These are phyloP conservation scores for Ophiostoma sp. DNA, from an alignment of 2,329 filamentous ascomycete species.

Conservation along the genomic window DNA sequence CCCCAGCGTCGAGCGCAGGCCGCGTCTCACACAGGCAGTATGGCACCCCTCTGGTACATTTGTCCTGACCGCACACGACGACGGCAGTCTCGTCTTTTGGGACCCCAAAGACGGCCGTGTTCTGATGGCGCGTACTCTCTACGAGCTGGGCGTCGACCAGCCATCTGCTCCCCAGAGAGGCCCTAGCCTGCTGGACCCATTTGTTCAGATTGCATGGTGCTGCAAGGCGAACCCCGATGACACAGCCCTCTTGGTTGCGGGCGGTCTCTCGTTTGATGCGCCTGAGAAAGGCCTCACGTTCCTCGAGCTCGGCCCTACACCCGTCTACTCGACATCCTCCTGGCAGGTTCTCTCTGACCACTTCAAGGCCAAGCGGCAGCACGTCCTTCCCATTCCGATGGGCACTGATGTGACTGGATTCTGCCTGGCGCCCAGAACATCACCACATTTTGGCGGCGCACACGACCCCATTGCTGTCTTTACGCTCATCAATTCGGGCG, in stretches of 20 bases:
- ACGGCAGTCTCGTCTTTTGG: constrained; percentile 90
- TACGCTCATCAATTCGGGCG: constrained; percentile 74
- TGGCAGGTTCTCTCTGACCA: constrained; percentile 79
- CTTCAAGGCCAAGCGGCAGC: constrained; percentile 75
- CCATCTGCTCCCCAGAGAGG: constrained; percentile 46
- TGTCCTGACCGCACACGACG: constrained; percentile 78
- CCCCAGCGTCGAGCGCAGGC: constrained; percentile 59
- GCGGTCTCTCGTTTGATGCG: constrained; percentile 64
- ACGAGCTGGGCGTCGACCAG: constrained; percentile 67
- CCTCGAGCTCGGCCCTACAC: constrained; percentile 81
- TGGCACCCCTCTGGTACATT: constrained; percentile 97
- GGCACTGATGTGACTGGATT: constrained; percentile 75
- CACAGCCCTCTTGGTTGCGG: constrained; percentile 79
- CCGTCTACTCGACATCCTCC: constrained; percentile 82
- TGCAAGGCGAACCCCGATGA: constrained; percentile 92
- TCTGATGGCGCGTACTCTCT: constrained; percentile 75
- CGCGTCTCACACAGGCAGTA: constrained; percentile 72
- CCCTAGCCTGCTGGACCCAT: constrained; percentile 63
- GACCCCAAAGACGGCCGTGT: constrained; percentile 83
- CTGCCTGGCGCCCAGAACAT: constrained; percentile 72
- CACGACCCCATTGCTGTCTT: constrained; percentile 88
- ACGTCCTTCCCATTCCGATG: constrained; percentile 67
- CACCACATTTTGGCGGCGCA: constrained; percentile 79
- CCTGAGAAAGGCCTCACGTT: constrained; percentile 76
- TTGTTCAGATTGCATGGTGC: constrained; percentile 81